Evolutionary conservation across 2,329 filamentous ascomycete species (phyloP).

Genomic region (Metarhizium sp.): DNA sequence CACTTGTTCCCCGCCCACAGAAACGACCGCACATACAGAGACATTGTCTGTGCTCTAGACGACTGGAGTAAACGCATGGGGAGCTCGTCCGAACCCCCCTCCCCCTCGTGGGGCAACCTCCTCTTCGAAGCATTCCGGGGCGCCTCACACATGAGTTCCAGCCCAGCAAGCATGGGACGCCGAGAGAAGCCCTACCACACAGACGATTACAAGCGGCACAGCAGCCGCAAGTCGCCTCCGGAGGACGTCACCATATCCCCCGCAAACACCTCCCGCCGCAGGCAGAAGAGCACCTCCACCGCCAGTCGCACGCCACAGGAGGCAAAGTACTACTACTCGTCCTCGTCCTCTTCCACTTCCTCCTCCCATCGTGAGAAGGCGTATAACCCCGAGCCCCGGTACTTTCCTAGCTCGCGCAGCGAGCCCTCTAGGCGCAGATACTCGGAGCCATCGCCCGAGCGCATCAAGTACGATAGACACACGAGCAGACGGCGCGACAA

Average conservation of each 20-base stretch:
- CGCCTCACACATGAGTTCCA: background rate
- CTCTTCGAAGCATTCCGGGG: constrained; percentile 1
- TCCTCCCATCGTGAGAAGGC: background rate
- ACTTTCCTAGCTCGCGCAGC: background rate
- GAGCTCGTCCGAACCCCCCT: background rate
- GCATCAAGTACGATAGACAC: background rate
- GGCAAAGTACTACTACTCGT: background rate
- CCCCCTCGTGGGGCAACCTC: constrained; percentile 1
- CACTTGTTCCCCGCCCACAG: constrained; percentile 56
- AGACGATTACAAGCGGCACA: background rate
- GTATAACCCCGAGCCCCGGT: background rate
- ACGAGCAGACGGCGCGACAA: background rate
- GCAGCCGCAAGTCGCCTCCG: background rate
- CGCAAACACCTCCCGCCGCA: background rate
- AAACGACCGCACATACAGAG: constrained; percentile 47
- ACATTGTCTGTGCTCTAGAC: constrained; percentile 50
- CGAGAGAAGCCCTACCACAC: background rate
- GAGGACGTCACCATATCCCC: background rate
- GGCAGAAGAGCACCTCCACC: background rate
- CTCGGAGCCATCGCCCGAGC: background rate
- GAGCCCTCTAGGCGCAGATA: background rate
- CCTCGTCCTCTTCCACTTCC: no score
- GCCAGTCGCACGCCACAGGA: background rate
- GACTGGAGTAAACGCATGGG: constrained; percentile 24
- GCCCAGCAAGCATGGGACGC: background rate